Base-by-base conservation (phyloP, 2,329 filamentous ascomycete species). In the Keithomyces neogunnii region DNA sequence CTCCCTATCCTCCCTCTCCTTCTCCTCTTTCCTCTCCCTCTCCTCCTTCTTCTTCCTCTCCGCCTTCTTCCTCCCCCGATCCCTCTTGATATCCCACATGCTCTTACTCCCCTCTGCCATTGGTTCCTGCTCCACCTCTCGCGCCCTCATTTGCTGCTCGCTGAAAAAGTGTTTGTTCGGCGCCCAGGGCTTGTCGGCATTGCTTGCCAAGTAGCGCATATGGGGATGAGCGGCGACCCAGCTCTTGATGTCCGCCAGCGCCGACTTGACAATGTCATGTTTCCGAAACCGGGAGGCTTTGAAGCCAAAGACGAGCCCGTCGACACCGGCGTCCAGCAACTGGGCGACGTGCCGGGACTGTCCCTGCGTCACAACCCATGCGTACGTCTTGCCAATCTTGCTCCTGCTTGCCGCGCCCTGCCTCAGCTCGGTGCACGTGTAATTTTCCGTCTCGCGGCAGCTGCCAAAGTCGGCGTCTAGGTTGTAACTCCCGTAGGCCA, bases 161-260 rank as follows among this genome's bases (percentile, higher is more conserved):
- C 19, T 19, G 19, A 19, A 19, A 19, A 19, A 19, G 19, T 19
- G 19, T 19, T 10, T 38, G 3, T 38, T 38, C 7, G 11, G 36
- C 5, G 11, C 39, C 47, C 47, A 49, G 11, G 47, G 47, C 38
- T 43, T 43, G 11, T 49, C 47, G 1, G 26, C 38, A 29, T n/a
- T 8, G 11, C 6, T 49, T 10, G 47, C 47, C 28, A 49, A 13
- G 29, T 44, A 35, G 5, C 47, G 47, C 7, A n/a, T 11, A 11
- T 49, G 11, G 9, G 47, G 39, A 44, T 44, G 47, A 3, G 8
- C 9, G 11, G 32, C 38, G 3, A 49, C 3, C 38, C 47, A 49
- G 47, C 11, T 26, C 1, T 8, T 49, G 13, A 70, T 72, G 56
- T 19, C 32, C 13, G 26, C n/a, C 28, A 45, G 30, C 10, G 48